Base-by-base conservation (phyloP, 371 early-diverging fungal genomes). In the Mucor indicus region DNA sequence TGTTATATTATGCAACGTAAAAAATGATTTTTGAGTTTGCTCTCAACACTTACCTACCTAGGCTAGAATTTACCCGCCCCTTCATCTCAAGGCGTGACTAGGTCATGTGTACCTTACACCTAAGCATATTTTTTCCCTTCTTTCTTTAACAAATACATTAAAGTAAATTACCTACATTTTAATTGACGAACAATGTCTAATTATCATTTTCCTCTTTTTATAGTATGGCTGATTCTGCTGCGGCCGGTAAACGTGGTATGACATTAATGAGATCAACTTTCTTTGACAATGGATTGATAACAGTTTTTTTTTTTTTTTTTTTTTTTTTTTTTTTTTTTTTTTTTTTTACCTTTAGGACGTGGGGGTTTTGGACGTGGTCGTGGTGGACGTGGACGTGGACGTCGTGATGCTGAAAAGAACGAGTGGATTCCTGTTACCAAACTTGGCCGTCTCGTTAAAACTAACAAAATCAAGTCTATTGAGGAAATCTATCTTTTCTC, bases 401-500 rank as follows among this genome's bases (percentile, higher is more conserved):
- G 87, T 65, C 87, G 92, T 67, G 85, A 85, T 64, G 93, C 91
- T 52, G 92, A 86, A 49, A 88, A 92, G 81, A 88, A 88, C 79
- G 92, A 85, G 65, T 95, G 88, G 90, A 85, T 86, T 55, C 55
- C 55, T 25, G 55, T 55, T 36, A 55, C 55, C 55, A 55, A 55
- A 49, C 91, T 96, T 57, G 96, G 96, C 49, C 95, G 96, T 83
- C 92, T 97, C 57, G 92, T 96, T 50, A 91, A 92, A 84, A 96
- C 89, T 69, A 83, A 84, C 76, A 89, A 90, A 84, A 88, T 92
- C 87, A 84, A 85, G 83, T 81, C 86, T 54, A 90, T 96, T 53
- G 93, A 93, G 72, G 95, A 98, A 76, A 92, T 99, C 70, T 99
- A 98, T 79, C 77, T 92, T 50, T 94, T 93, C 91, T 98, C 98